These are phyloP conservation scores for Pascua guehoae DNA, from an alignment of 1,284 basidiomycete species.

Conservation along the genomic window DNA sequence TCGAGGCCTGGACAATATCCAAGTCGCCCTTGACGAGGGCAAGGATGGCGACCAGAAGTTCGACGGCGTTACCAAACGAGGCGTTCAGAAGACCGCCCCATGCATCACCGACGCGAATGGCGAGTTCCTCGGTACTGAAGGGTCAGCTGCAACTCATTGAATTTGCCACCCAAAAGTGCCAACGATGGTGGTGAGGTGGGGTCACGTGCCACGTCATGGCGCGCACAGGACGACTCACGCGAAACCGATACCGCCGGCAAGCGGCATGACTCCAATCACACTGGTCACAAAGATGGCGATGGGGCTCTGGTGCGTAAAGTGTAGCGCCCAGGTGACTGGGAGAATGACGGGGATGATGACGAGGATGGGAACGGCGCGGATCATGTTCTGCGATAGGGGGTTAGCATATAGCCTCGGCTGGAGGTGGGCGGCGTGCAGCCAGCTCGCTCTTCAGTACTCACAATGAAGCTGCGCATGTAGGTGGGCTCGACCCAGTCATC, in stretches of 20 bases:
- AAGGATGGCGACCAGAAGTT: conserved; percentile 64
- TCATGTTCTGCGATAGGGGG: conserved; percentile 27
- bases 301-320: conserved; percentile 59
- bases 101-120: conserved; percentile 51
- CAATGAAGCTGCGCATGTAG: conserved; percentile 13
- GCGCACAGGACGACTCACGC: conserved; percentile 24
- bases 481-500: conserved; percentile 5
- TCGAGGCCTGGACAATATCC: conserved; percentile 69
- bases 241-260: conserved; percentile 52
- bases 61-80: conserved; percentile 53
- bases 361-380: conserved; percentile 31
- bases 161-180: no score
- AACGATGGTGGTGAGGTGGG: not conserved
- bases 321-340: conserved; percentile 64
- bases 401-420: not conserved
- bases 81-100: conserved; percentile 53
- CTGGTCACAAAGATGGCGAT: conserved; percentile 67
- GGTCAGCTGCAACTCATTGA: no score
- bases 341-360: conserved; percentile 52
- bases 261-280: conserved; percentile 54
- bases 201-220: not conserved
- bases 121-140: conserved; percentile 50
- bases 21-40: conserved; percentile 76
- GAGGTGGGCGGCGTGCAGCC: no score
- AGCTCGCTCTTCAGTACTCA: no score